Evolutionary conservation across 139 green algal genomes (phyloP).

Genomic region (Picochlorum costavermella): DNA sequence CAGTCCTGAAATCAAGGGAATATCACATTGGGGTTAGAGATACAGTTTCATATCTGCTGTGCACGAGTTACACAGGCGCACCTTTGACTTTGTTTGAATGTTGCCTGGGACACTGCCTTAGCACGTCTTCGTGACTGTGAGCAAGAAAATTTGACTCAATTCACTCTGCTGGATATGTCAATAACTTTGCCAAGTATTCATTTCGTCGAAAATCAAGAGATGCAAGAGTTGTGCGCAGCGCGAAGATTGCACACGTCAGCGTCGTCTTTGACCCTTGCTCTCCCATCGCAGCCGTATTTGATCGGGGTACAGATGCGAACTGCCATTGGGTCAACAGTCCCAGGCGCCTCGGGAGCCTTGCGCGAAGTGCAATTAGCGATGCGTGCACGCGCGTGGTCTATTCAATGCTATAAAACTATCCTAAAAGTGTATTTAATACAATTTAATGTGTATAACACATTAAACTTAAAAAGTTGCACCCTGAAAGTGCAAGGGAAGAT

Average conservation of each 20-base stretch:
- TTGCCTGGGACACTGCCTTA: neutral
- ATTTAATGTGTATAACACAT: too few species aligned
- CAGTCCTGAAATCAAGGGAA: neutral
- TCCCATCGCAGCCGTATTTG: neutral
- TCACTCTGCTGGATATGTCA: neutral
- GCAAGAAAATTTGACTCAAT: neutral
- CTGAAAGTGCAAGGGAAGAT: too few species aligned
- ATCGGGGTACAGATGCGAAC: neutral
- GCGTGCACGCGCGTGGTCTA: neutral
- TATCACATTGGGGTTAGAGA: neutral
- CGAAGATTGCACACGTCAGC: neutral
- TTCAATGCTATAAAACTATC: too few species aligned
- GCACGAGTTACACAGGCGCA: slow-evolving; percentile 1
- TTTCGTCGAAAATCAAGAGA: neutral
- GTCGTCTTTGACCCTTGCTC: neutral
- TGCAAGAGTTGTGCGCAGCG: slow-evolving; percentile 1
- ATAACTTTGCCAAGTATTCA: neutral
- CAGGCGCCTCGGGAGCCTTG: neutral
- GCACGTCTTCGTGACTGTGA: neutral
- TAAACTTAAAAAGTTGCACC: too few species aligned
- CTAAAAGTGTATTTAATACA: too few species aligned
- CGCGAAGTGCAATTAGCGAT: neutral
- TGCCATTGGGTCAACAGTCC: neutral
- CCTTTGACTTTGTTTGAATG: neutral
- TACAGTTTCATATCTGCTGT: neutral